phyloP scores from a whole-genome alignment of 2,329 filamentous ascomycete species.

The Trichoderma atroviride region DNA sequence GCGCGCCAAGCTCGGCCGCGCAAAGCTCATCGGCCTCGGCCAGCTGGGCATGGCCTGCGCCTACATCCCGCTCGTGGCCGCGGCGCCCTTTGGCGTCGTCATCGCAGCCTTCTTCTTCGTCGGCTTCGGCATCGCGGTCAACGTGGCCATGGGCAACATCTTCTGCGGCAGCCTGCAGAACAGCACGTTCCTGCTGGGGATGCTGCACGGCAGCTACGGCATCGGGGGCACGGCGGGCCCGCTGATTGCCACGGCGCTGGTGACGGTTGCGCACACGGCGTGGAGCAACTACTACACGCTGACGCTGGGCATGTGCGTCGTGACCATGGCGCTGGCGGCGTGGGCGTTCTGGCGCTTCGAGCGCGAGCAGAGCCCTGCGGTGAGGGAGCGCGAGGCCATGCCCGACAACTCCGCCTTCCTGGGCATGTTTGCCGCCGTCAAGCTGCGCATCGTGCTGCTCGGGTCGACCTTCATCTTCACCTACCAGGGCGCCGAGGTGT shows the following conservation, averaged over 20 bases:
- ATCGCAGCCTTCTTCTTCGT: slow-evolving; percentile 71
- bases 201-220: slow-evolving; percentile 69
- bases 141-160: slow-evolving; percentile 60
- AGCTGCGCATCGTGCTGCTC: slow-evolving; percentile 65
- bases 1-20: slow-evolving; percentile 64
- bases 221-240: slow-evolving; percentile 68
- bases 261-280: slow-evolving; percentile 56
- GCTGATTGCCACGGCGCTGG: slow-evolving; percentile 73
- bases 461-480: slow-evolving; percentile 82
- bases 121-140: slow-evolving; percentile 60
- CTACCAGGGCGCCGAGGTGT: slow-evolving; percentile 84
- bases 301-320: slow-evolving; percentile 58
- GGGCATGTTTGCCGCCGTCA: slow-evolving; percentile 52
- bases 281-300: slow-evolving; percentile 79
- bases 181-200: slow-evolving; percentile 59
- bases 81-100: slow-evolving; percentile 70
- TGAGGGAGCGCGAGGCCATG: slow-evolving; percentile 37
- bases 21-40: slow-evolving; percentile 62
- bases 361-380: slow-evolving; percentile 52
- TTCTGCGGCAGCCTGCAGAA: slow-evolving; percentile 60
- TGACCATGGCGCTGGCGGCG: slow-evolving; percentile 59
- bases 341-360: slow-evolving; percentile 75
- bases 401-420: slow-evolving; percentile 37
- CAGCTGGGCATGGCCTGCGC: slow-evolving; percentile 60
- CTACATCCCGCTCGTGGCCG: slow-evolving; percentile 66